These are phyloP conservation scores for Geotrichum siamense DNA, from an alignment of 1,139 yeast genomes.

Conservation along the genomic window DNA sequence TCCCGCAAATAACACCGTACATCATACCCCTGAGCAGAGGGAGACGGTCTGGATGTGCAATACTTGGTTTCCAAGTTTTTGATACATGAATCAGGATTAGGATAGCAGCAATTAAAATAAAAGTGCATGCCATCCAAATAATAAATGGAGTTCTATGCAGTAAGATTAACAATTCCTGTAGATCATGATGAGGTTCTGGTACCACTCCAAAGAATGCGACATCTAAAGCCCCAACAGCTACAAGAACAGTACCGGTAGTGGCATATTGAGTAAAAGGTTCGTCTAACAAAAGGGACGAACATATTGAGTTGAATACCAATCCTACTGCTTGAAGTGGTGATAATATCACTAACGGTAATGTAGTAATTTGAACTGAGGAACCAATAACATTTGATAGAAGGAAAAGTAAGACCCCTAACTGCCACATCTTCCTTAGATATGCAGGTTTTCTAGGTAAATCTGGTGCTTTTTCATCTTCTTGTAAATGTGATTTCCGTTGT, in stretches of 20 bases:
- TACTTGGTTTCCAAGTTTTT: slow-evolving; percentile 12
- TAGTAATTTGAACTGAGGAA: slow-evolving; percentile 73
- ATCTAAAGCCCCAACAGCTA: slow-evolving; percentile 68
- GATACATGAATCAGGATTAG: slow-evolving; percentile 24
- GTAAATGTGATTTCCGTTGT: slow-evolving; percentile 67
- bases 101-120: slow-evolving; percentile 30
- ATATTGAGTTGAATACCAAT: slow-evolving; percentile 72
- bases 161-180: slow-evolving; percentile 42
- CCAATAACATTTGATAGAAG: slow-evolving; percentile 72
- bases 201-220: slow-evolving; percentile 69
- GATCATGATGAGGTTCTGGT: slow-evolving; percentile 46
- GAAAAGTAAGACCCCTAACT: slow-evolving; percentile 64
- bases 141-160: slow-evolving; percentile 40
- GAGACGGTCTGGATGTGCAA: slow-evolving; percentile 13
- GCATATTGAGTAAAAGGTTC: slow-evolving; percentile 60
- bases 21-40: slow-evolving; percentile 42
- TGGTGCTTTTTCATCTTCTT: slow-evolving; percentile 29
- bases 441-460: slow-evolving; percentile 35
- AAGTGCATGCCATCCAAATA: slow-evolving; percentile 40
- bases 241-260: slow-evolving; percentile 57
- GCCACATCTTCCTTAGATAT: slow-evolving; percentile 62
- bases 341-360: slow-evolving; percentile 70
- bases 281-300: slow-evolving; percentile 59
- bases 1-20: slow-evolving; percentile 69
- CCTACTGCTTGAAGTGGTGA: slow-evolving; percentile 90